Percentiles rank a stretch among this genome's conserved stretches.
phyloP scores from a whole-genome alignment of 495 filamentous ascomycete species.

The Staphylotrichum tortipilum region DNA sequence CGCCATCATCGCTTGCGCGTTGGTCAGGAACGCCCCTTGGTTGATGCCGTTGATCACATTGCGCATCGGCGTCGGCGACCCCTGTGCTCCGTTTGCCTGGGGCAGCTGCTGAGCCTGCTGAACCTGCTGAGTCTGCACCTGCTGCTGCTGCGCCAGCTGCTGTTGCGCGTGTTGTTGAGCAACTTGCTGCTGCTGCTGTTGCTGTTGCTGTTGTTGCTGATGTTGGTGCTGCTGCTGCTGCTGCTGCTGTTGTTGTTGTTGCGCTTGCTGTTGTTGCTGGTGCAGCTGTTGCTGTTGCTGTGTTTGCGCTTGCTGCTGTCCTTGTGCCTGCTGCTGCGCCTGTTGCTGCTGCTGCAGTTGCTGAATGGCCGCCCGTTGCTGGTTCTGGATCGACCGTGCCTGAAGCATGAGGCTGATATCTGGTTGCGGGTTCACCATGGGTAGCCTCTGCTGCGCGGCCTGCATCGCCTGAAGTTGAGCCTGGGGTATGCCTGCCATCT shows the following conservation, averaged over 20 bases:
- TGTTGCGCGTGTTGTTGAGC: slow-evolving; percentile 28
- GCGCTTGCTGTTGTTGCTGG: slow-evolving; percentile 26
- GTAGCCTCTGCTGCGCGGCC: slow-evolving; percentile 51
- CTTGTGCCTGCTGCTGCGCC: slow-evolving; percentile 20
- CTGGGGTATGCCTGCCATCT: slow-evolving; percentile 62
- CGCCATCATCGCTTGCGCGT: slow-evolving; percentile 39
- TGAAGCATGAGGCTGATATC: slow-evolving; percentile 47
- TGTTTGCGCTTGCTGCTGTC: slow-evolving; percentile 20
- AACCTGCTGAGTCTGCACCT: slow-evolving; percentile 33
- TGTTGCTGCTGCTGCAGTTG: slow-evolving; percentile 43
- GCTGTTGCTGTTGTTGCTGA: slow-evolving; percentile 22
- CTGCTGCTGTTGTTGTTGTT: slow-evolving; percentile 47
- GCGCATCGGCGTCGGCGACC: slow-evolving; percentile 33
- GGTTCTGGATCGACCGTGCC: slow-evolving; percentile 53
- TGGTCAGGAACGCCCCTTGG: slow-evolving; percentile 36
- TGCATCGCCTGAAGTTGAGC: slow-evolving; percentile 58
- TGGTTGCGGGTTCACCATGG: slow-evolving; percentile 56
- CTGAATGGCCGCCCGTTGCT: slow-evolving; percentile 58
- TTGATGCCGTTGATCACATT: slow-evolving; percentile 48
- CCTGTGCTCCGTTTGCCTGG: slow-evolving; percentile 28
- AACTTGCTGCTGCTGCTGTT: slow-evolving; percentile 11
- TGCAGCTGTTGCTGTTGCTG: slow-evolving; percentile 37
- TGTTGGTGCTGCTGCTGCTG: slow-evolving; percentile 32
- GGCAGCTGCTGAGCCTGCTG: slow-evolving; percentile 25
- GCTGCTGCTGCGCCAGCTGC: slow-evolving; percentile 23